Evolutionary conservation across 2,329 filamentous ascomycete species (phyloP).

Genomic region (Microsporum canis): DNA sequence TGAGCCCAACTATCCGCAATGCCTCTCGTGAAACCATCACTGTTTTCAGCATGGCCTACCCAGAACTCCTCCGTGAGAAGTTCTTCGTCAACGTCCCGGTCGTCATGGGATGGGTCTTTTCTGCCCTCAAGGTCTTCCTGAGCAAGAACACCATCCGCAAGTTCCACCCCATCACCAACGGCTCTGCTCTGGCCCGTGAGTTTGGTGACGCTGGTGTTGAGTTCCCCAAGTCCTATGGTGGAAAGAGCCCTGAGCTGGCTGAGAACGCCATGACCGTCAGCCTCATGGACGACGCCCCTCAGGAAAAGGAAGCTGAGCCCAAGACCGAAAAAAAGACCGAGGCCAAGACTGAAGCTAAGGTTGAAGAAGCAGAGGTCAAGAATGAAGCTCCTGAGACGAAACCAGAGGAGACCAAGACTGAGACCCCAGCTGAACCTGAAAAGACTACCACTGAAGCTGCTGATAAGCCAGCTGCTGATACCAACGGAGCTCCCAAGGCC

Average conservation of each 20-base stretch:
- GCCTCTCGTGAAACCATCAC: slow-evolving; percentile 72
- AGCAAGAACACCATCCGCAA: slow-evolving; percentile 64
- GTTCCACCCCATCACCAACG: slow-evolving; percentile 67
- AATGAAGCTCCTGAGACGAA: slow-evolving; percentile 13
- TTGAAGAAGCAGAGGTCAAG: slow-evolving; percentile 12
- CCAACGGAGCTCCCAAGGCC: not conserved
- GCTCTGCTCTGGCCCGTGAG: slow-evolving; percentile 55
- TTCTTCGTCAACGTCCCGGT: slow-evolving; percentile 91
- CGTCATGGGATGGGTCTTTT: slow-evolving; percentile 81
- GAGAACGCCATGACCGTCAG: slow-evolving; percentile 26
- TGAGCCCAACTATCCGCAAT: slow-evolving; percentile 63
- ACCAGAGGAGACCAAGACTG: slow-evolving; percentile 13
- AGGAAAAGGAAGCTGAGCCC: slow-evolving; percentile 11
- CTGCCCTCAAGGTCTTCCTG: slow-evolving; percentile 63
- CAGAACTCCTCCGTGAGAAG: slow-evolving; percentile 79
- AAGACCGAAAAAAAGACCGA: slow-evolving; percentile 15
- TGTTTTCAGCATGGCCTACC: slow-evolving; percentile 70
- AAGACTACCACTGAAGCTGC: not conserved
- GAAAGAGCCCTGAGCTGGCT: slow-evolving; percentile 48
- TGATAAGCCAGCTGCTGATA: not conserved
- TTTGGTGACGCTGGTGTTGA: slow-evolving; percentile 48
- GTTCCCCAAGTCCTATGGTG: slow-evolving; percentile 69
- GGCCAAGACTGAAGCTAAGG: slow-evolving; percentile 15
- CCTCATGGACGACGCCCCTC: slow-evolving; percentile 19
- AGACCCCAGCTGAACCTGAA: not conserved